phyloP scores from a whole-genome alignment of 352 stramenopile species.

The Globisporangium barbulae region DNA sequence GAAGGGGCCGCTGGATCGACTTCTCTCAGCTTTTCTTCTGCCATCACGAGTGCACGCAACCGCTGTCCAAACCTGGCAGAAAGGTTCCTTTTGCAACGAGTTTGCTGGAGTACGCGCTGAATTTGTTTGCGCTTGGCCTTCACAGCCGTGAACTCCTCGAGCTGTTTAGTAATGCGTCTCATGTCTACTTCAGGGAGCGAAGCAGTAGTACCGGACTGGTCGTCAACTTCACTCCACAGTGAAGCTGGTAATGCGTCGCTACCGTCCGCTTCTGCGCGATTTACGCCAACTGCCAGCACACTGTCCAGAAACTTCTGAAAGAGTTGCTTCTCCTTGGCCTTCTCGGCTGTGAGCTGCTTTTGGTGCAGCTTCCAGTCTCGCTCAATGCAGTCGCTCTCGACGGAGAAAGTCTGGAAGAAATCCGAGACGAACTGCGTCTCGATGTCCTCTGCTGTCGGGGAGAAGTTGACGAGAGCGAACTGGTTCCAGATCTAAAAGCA shows the following conservation, averaged over 20 bases:
- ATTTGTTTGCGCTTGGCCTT: conserved; percentile 18
- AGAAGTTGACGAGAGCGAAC: conserved; percentile 42
- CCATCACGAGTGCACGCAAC: conserved; percentile 19
- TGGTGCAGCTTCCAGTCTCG: conserved; percentile 10
- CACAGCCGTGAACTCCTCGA: conserved; percentile 24
- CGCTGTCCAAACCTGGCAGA: conserved; percentile 22
- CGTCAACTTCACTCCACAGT: not conserved
- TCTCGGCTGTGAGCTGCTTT: conserved; percentile 1
- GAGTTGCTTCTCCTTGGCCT: not conserved
- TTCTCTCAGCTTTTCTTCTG: conserved; percentile 22
- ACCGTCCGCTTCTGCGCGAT: not conserved
- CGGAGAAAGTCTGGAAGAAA: conserved; percentile 20
- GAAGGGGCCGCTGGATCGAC: conserved; percentile 12
- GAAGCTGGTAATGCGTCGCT: not conserved
- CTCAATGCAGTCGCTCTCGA: conserved; percentile 6
- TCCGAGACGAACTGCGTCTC: conserved; percentile 33
- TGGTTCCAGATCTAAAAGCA: conserved; percentile 42
- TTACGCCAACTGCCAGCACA: not conserved
- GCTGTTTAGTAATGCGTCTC: conserved; percentile 27
- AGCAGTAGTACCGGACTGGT: not conserved
- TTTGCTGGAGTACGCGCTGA: conserved; percentile 12
- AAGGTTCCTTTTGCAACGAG: conserved; percentile 12
- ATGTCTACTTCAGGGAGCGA: conserved; percentile 22
- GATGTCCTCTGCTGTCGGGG: conserved; percentile 31
- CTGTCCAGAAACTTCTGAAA: conserved; percentile 11